These are phyloP conservation scores for Gymnopilus junonius DNA, from an alignment of 768 basidiomycete species.

Conservation along the genomic window DNA sequence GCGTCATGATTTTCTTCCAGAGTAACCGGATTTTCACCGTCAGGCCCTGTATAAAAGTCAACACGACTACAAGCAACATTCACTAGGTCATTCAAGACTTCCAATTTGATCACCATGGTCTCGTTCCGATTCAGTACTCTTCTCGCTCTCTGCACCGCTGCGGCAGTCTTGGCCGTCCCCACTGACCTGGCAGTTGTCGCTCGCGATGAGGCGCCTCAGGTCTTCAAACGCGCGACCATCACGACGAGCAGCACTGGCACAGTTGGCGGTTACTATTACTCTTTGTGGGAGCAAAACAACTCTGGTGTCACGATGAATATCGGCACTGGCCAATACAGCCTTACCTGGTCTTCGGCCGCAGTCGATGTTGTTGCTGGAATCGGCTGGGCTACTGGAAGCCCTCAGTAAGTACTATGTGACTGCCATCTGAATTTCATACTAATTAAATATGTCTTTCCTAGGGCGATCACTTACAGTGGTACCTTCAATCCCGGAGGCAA, in stretches of 20 bases:
- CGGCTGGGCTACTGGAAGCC: constrained; percentile 40
- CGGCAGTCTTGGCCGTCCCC: background rate
- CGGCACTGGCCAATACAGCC: constrained; percentile 10
- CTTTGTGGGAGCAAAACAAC: constrained; percentile 8
- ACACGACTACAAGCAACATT: background rate
- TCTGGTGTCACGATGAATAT: constrained; percentile 10
- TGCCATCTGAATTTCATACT: background rate
- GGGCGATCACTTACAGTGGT: constrained; percentile 36
- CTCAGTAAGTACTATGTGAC: constrained; percentile 21
- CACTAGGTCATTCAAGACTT: constrained; percentile 1
- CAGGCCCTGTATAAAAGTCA: background rate
- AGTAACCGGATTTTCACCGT: constrained; percentile 1
- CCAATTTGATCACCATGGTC: constrained; percentile 5
- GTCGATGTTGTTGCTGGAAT: constrained; percentile 13
- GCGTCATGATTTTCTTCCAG: constrained; percentile 1
- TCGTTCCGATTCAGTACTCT: constrained; percentile 6
- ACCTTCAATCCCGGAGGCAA: constrained; percentile 38
- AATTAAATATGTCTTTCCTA: constrained; percentile 9
- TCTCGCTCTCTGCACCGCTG: constrained; percentile 8
- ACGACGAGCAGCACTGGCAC: constrained; percentile 5
- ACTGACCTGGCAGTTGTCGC: background rate
- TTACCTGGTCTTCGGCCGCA: constrained; percentile 3
- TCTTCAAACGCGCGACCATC: background rate
- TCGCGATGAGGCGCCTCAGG: background rate
- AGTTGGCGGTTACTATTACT: constrained; percentile 1